A percentile compares a stretch with the other conserved stretches of the same genome.
Evolutionary conservation across 495 filamentous ascomycete species (phyloP).

Genomic region (Opeltia flavorubescens): DNA sequence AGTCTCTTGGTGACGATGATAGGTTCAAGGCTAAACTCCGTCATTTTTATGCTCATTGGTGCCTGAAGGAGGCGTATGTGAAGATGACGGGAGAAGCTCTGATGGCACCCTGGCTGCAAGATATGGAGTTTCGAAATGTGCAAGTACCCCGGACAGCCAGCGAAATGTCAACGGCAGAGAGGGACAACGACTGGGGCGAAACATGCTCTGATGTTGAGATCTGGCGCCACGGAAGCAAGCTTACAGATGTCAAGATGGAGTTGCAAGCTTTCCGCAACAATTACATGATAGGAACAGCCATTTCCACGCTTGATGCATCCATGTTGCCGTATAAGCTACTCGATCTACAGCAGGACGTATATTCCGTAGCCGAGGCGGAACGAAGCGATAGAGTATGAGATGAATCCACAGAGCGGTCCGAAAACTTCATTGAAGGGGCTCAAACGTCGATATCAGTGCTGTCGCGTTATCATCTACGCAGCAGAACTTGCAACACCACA

Average conservation of each 20-base stretch:
- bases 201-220: slow-evolving; percentile 37
- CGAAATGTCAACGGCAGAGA: neutral
- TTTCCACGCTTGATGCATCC: slow-evolving; percentile 8
- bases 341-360: slow-evolving; percentile 18
- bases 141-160: slow-evolving; percentile 33
- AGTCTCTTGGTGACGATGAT: slow-evolving; percentile 7
- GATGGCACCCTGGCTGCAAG: slow-evolving; percentile 60
- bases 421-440: neutral
- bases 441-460: neutral
- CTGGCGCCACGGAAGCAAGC: slow-evolving; percentile 30
- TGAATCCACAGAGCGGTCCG: neutral
- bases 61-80: slow-evolving; percentile 79
- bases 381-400: neutral
- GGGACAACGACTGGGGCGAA: slow-evolving; percentile 30
- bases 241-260: slow-evolving; percentile 44
- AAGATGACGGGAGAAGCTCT: slow-evolving; percentile 89
- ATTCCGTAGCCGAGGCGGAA: neutral
- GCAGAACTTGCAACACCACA: neutral
- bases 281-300: slow-evolving; percentile 47
- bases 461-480: neutral
- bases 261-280: slow-evolving; percentile 45
- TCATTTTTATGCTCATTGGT: slow-evolving; percentile 80
- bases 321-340: slow-evolving; percentile 10
- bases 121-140: slow-evolving; percentile 54
- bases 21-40: slow-evolving; percentile 47